Percentiles rank a stretch among this genome's conserved stretches.
These are phyloP conservation scores for Aspergillus transmontanensis DNA, from an alignment of 2,329 filamentous ascomycete species.

Conservation along the genomic window DNA sequence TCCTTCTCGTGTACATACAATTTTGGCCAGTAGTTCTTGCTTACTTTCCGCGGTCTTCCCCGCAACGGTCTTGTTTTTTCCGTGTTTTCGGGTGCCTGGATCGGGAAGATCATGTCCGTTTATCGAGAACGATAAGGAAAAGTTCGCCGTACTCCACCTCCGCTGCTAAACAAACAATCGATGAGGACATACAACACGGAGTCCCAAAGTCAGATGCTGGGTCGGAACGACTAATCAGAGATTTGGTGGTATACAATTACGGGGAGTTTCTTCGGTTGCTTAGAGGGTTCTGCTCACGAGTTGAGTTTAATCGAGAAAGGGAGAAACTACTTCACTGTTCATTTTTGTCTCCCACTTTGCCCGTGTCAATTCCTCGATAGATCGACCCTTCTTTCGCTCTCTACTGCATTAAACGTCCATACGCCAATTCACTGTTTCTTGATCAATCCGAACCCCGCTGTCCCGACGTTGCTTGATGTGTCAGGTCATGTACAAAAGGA, in stretches of 20 bases:
- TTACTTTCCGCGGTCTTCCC: not conserved
- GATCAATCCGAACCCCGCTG: constrained; percentile 3
- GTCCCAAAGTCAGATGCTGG: not conserved
- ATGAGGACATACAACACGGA: not conserved
- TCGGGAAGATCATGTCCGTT: constrained; percentile 14
- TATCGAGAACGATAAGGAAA: constrained; percentile 5
- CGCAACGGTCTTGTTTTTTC: not conserved
- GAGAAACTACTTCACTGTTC: not conserved
- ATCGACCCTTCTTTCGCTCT: not conserved
- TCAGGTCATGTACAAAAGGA: constrained; percentile 26
- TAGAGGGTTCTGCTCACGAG: not conserved
- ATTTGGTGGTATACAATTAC: not conserved
- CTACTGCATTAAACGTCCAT: not conserved
- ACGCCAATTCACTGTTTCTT: not conserved
- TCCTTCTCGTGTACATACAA: not conserved
- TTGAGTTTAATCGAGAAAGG: not conserved
- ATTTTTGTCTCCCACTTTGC: not conserved
- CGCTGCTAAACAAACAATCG: constrained; percentile 1
- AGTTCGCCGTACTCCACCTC: constrained; percentile 9
- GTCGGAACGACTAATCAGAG: not conserved
- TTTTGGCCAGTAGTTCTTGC: not conserved
- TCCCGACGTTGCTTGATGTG: constrained; percentile 1
- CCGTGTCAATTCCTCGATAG: not conserved
- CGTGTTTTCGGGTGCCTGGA: constrained; percentile 3
- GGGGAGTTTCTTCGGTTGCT: not conserved